Evolutionary conservation across 208 protist genomes (phyloP).

Genomic region (Novymonas esmeraldas): DNA sequence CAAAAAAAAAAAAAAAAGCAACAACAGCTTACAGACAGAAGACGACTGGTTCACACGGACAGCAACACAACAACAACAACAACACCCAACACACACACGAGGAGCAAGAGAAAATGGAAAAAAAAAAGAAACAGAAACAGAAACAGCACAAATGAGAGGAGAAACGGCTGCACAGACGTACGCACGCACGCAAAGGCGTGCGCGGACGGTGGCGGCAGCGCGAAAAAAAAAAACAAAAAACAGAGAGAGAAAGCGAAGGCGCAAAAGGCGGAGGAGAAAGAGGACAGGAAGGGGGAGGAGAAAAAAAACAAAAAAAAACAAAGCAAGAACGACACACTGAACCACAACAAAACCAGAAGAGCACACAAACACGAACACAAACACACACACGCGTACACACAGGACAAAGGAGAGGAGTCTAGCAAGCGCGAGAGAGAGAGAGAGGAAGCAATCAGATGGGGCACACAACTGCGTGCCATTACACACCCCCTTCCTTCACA

Average conservation of each 20-base stretch:
- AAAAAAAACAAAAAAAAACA: background rate
- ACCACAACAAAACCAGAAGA: no score
- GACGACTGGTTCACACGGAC: no score
- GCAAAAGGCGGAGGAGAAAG: background rate
- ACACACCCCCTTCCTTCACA: no score
- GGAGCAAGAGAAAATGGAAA: background rate
- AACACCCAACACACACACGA: background rate
- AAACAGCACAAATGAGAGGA: slow-evolving; percentile 11
- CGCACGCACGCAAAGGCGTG: background rate
- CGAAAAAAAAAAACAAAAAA: background rate
- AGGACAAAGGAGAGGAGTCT: no score
- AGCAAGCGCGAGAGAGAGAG: no score
- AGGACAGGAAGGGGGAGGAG: background rate
- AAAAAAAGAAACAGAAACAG: background rate
- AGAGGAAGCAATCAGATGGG: no score
- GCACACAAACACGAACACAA: background rate
- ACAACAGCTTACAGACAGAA: no score
- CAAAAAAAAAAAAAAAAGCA: background rate
- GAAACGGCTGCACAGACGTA: background rate
- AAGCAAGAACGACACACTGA: background rate
- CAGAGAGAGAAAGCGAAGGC: background rate
- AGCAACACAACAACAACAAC: no score
- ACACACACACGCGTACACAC: background rate
- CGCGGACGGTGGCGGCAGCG: no score
- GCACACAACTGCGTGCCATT: no score